Evolutionary conservation across 352 stramenopile species (phyloP), one percentile per base, ranked within the genome.

Genomic region (Pythium aphanidermatum): DNA sequence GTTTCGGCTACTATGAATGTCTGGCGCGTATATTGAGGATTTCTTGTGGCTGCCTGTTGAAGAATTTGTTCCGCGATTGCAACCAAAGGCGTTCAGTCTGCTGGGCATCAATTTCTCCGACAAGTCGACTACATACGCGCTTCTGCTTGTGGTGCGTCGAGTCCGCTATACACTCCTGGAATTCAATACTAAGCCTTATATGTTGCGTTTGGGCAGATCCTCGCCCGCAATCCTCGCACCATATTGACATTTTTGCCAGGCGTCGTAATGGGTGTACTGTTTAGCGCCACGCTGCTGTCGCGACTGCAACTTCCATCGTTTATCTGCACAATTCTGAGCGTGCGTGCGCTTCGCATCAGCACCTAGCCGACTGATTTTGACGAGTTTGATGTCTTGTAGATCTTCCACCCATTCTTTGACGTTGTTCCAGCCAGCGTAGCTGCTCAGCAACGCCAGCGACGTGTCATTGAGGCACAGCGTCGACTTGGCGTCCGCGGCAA

Each of bases 21-120:
- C n/a, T n/a, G n/a, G n/a, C n/a, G n/a, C n/a, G n/a, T n/a, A n/a
- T n/a, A n/a, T 38, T 36, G 16, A 37, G 4, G 56, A 27, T 8
- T 8, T 21, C 47, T 21, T 8, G 27, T 16, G 14, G n/a, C 30
- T 23, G 4, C 20, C 30, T 13, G 20, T 32, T 43, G 20, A 24
- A 93, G 82, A 75, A 42, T 90, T 71, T 65, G 64, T 94, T 31
- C 82, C 82, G 2, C 80, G 84, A 42, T 55, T 94, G 37, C 65
- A 85, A 33, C 79, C 79, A 9, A 70, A 74, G 17, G 67, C 63
- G 17, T 68, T 79, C 36, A 80, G 66, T 40, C 51, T 84, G n/a
- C 60, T 73, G 34, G 72, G 78, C 0, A 42, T 94, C 30, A 59
- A 88, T 49, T 87, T 94, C 29, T 91, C 82, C 20, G 82, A 94